Evolutionary conservation across 192 early-diverging fungal species (phyloP).

Genomic region (Entomortierella beljakovae): DNA sequence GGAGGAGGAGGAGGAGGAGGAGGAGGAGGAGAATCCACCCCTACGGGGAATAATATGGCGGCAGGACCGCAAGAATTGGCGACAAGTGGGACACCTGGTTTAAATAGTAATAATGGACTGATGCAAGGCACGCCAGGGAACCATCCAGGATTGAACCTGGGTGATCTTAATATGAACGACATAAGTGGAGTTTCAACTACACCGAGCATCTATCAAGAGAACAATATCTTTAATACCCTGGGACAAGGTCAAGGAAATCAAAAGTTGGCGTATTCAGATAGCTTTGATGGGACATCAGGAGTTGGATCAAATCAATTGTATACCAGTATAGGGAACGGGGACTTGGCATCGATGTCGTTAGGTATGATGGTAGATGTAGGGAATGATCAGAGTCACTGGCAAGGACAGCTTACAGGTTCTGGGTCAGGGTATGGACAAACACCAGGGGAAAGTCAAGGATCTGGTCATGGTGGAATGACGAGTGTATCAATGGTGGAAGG

Average conservation of each 20-base stretch:
- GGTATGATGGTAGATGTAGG: background rate
- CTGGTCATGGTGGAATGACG: background rate
- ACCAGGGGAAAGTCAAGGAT: background rate
- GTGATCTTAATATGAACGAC: background rate
- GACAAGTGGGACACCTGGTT: background rate
- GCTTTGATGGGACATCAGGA: background rate
- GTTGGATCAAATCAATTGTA: background rate
- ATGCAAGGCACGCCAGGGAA: background rate
- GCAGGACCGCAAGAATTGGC: constrained; percentile 5
- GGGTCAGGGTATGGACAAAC: background rate
- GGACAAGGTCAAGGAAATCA: background rate
- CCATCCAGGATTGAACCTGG: background rate
- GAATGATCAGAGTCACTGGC: background rate
- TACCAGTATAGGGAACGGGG: background rate
- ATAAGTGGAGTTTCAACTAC: background rate
- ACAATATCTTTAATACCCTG: background rate
- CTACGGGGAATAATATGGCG: background rate
- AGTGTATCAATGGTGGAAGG: background rate
- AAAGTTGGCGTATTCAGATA: background rate
- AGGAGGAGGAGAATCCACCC: background rate
- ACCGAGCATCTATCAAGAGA: background rate
- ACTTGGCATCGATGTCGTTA: background rate
- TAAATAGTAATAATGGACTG: background rate
- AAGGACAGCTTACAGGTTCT: background rate
- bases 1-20: no score